Evolutionary conservation across 208 protist genomes (phyloP).

Genomic region (Blechomonas ayalai): DNA sequence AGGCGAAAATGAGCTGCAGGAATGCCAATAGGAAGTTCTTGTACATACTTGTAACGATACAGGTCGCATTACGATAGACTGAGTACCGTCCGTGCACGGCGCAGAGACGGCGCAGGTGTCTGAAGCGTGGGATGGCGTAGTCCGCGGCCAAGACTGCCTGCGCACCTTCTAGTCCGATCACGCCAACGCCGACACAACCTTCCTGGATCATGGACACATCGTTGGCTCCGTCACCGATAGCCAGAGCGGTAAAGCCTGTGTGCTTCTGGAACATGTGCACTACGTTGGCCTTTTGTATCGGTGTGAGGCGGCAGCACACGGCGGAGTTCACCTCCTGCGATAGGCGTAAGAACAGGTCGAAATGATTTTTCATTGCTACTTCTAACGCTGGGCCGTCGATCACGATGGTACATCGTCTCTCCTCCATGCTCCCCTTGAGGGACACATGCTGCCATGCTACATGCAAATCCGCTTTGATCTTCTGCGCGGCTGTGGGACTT

Average conservation of each 20-base stretch:
- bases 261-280: conserved; percentile 88
- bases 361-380: conserved; percentile 70
- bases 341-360: conserved; percentile 57
- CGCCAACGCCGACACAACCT: conserved; percentile 93
- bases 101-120: conserved; percentile 88
- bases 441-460: conserved; percentile 51
- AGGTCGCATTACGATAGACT: conserved; percentile 89
- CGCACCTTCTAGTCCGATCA: conserved; percentile 94
- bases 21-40: conserved; percentile 94
- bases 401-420: conserved; percentile 63
- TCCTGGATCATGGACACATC: conserved; percentile 97
- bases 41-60: conserved; percentile 96
- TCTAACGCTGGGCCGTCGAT: conserved; percentile 72
- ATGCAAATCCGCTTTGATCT: conserved; percentile 51
- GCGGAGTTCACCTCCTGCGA: conserved; percentile 77
- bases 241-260: conserved; percentile 84
- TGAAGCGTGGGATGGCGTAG: conserved; percentile 93
- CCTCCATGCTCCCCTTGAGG: conserved; percentile 26
- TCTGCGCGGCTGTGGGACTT: conserved; percentile 28
- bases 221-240: conserved; percentile 98
- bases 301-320: conserved; percentile 87
- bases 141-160: conserved; percentile 92
- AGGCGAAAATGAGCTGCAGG: conserved; percentile 86
- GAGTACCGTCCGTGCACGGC: conserved; percentile 94
- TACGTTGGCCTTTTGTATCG: conserved; percentile 86